Percentiles rank a stretch among this genome's conserved stretches.
Conservation (phyloP, 2,329 filamentous ascomycete species). For the Colletotrichum horii region DNA sequence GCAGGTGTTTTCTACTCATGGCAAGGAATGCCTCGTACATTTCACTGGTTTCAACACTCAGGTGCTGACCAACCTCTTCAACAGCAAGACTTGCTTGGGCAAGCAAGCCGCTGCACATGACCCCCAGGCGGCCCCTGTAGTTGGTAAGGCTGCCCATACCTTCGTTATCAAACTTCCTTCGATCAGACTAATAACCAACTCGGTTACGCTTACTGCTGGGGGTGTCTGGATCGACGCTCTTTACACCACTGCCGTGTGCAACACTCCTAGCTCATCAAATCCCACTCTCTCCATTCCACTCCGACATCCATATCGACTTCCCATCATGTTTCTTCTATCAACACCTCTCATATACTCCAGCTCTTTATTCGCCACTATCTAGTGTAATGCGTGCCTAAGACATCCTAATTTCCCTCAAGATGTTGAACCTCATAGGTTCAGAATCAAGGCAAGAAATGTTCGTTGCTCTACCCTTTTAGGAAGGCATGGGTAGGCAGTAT, state of each 20-base stretch:
- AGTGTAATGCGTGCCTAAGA: not conserved
- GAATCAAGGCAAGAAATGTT: not conserved
- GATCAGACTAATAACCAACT: not conserved
- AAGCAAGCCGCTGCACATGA: not conserved
- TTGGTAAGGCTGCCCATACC: not conserved
- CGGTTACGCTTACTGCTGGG: not conserved
- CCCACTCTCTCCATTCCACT: not conserved
- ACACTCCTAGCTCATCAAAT: not conserved
- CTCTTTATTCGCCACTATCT: not conserved
- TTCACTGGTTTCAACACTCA: not conserved
- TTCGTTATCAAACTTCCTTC: fast-evolving
- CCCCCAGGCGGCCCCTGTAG: not conserved
- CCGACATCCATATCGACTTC: not conserved
- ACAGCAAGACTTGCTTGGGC: not conserved
- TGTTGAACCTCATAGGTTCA: fast-evolving
- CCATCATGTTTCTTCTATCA: not conserved
- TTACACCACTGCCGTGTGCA: not conserved
- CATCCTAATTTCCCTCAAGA: not conserved
- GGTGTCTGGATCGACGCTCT: not conserved
- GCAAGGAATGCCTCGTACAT: fast-evolving
- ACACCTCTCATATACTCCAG: not conserved
- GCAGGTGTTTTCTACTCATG: not conserved
- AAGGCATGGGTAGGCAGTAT: not conserved
- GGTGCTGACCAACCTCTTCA: not conserved
- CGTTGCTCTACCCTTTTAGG: not conserved